Evolutionary conservation across 495 filamentous ascomycete genomes (phyloP), one percentile per base, ranked within the genome.

Genomic region (Podospora appendiculata): DNA sequence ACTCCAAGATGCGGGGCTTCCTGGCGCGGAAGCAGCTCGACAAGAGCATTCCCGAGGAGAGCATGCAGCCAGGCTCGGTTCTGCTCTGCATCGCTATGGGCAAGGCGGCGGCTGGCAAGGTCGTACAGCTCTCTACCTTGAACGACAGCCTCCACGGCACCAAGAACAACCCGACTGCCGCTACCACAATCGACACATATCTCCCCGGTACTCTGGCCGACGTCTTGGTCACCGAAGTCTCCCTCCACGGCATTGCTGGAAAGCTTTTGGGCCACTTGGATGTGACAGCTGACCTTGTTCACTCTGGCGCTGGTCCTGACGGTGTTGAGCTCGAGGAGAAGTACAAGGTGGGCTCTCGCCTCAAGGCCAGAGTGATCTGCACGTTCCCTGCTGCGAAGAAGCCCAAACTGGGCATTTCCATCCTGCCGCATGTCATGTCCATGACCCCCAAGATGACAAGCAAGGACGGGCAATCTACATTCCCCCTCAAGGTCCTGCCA

Each of bases 191-290:
- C 62, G 84, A 88, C 65, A 79, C 86, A n/a, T 94, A 90, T 68
- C 75, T 96, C 8, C 93, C 93, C 2, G 93, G 93, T 46, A 89
- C 88, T 45, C 85, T 87, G 14, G 89, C 93, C 34, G 89, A 96
- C 55, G 77, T 96, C 41, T 74, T 96, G 48, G 72, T 97, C 25
- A 84, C 87, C 1, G 88, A 95, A 19, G 76, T 88, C 32, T 78
- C 79, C 32, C 67, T 68, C 32, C 69, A 74, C 41, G 78, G 80
- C 6, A 63, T 83, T 47, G 56, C 70, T 14, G 93, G 93, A 51
- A 95, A 96, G 64, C 78, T 96, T 32, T 94, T 96, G 86, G 93
- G 93, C 8, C 79, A 87, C 67, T 66, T 98, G 48, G 87, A 95
- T 69, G 84, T 87, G 10, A 95, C 90, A 11, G 88, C 89, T 6